Evolutionary conservation across 306 rosid genomes (phyloP), one percentile per base, ranked within the genome.

Genomic region (Astragalus glycyphyllos): DNA sequence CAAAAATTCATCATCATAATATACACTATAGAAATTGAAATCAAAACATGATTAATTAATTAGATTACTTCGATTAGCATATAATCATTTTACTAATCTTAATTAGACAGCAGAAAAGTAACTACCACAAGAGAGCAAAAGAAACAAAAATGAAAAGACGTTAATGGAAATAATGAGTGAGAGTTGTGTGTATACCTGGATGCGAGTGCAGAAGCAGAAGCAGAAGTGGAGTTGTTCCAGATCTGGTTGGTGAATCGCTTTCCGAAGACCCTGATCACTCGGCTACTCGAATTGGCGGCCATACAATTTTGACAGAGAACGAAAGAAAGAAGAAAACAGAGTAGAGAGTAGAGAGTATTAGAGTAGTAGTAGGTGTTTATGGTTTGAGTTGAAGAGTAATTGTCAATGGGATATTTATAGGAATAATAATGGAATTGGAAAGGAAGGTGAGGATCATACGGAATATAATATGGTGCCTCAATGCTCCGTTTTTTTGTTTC

Each of bases 271-370:
- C 83, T 86, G 83, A 92, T 86, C 82, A 80, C 81, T 88, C 96
- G 87, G 81, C 88, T 75, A 41, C 83, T 84, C 74, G 91, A 85
- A 85, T 90, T 92, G 89, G 96, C 91, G 86, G 98, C 98, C 98
- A 92, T 92, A 85, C 97, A 92, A 91, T 13, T 44, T 51, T 51
- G 12, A 29, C 16, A 5, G 16, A 20, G 26, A 6, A 35, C 11
- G 2, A 23, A 6, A 23, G 38, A 53, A 20, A 12, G 6, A 23
- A 3, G 26, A 48, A 4, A 31, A 49, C 6, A 60, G 58, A 67
- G 5, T 41, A 50, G 17, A 60, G 58, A 67, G 5, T 41, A 50
- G 17, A 53, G 8, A 20, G 11, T 11, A 20, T 6, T 11, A 11
- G 4, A 11, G 53, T 5, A 12, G 41, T 1, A 11, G 53, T 5